Conservation (phyloP, 2,329 filamentous ascomycete genomes). For the Talaromyces sp. region DNA sequence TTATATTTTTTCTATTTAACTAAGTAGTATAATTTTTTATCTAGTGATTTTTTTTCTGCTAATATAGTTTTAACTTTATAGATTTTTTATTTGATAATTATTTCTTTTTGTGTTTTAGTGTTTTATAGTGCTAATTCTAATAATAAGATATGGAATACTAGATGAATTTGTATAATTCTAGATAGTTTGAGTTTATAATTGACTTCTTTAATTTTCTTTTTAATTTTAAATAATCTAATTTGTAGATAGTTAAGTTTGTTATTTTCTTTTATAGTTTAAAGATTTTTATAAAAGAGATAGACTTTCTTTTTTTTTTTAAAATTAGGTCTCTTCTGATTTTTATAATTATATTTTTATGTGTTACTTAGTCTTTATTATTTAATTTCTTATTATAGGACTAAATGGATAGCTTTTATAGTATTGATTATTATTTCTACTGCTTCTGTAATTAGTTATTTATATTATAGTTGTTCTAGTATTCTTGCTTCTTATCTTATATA, state of each 20-base stretch:
- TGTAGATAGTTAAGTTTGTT: neutral
- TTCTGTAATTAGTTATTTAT: neutral
- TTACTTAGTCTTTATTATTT: neutral
- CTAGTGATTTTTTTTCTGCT: neutral
- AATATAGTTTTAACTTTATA: neutral
- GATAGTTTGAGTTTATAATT: constrained; percentile 2
- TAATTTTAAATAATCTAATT: neutral
- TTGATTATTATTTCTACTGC: neutral
- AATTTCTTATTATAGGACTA: neutral
- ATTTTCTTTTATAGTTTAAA: neutral
- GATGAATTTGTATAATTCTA: neutral
- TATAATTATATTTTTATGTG: neutral
- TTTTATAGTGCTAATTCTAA: neutral
- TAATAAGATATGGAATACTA: neutral
- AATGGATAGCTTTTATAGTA: neutral
- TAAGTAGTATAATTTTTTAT: neutral
- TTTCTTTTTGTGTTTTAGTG: neutral
- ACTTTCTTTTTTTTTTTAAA: neutral
- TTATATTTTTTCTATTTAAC: no score
- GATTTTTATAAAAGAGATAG: neutral
- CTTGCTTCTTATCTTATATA: no score
- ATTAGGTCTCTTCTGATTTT: neutral
- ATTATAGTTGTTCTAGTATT: neutral
- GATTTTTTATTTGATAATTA: neutral
- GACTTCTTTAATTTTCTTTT: constrained; percentile 2